Evolutionary conservation across 2,329 filamentous ascomycete species (phyloP).

Genomic region (Fusarium sp.): DNA sequence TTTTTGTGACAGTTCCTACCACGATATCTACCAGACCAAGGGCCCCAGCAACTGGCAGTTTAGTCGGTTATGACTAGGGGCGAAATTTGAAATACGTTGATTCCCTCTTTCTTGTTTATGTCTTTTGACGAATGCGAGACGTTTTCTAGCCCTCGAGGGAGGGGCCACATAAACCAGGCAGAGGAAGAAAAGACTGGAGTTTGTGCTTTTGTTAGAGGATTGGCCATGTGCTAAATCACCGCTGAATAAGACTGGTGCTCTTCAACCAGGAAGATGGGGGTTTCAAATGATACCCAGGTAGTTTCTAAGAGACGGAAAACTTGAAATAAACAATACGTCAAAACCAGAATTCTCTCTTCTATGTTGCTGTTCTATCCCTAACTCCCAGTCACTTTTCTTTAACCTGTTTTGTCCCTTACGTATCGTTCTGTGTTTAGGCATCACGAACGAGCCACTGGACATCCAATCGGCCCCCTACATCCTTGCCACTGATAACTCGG

Average conservation of each 20-base stretch:
- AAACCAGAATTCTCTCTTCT: slow-evolving; percentile 25
- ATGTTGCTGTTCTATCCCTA: slow-evolving; percentile 39
- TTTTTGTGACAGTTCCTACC: slow-evolving; percentile 62
- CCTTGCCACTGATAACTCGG: slow-evolving; percentile 46
- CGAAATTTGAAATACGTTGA: slow-evolving; percentile 36
- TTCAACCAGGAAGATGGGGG: slow-evolving; percentile 15
- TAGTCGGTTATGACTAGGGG: slow-evolving; percentile 44
- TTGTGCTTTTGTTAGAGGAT: slow-evolving; percentile 22
- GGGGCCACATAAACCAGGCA: slow-evolving; percentile 22
- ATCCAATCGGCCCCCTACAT: slow-evolving; percentile 50
- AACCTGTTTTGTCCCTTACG: slow-evolving; percentile 2
- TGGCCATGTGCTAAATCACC: slow-evolving; percentile 23
- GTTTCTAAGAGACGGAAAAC: slow-evolving; percentile 35
- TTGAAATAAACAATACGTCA: slow-evolving; percentile 30
- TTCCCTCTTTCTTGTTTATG: slow-evolving; percentile 39
- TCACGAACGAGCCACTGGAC: slow-evolving; percentile 54
- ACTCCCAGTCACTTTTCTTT: slow-evolving; percentile 35
- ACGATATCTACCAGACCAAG: slow-evolving; percentile 68
- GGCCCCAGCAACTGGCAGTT: slow-evolving; percentile 66
- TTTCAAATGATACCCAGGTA: slow-evolving; percentile 42
- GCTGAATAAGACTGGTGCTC: slow-evolving; percentile 17
- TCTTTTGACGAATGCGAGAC: slow-evolving; percentile 28
- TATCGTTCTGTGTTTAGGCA: slow-evolving; percentile 16
- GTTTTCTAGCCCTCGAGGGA: slow-evolving; percentile 27
- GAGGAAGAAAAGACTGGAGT: background rate